Percentiles rank a stretch among this genome's conserved stretches.
Conservation (phyloP, 768 basidiomycete species). For the Boletus huronensis region DNA sequence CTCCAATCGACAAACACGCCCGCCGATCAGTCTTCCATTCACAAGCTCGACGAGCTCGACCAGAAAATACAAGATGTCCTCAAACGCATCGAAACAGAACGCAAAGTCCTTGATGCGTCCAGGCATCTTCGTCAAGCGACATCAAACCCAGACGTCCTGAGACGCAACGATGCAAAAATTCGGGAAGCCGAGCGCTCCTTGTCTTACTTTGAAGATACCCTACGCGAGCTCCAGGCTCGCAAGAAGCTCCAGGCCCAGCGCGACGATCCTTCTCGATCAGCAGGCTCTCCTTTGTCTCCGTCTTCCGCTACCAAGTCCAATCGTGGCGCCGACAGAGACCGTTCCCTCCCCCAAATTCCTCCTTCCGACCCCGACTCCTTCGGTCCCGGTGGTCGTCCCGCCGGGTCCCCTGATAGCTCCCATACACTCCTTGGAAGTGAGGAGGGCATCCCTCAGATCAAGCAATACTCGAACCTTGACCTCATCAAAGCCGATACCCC, state of each 20-base stretch:
- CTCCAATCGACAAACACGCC: not conserved
- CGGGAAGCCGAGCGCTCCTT: constrained; percentile 81
- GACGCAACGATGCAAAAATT: constrained; percentile 80
- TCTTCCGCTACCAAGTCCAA: constrained; percentile 14
- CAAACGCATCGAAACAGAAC: constrained; percentile 88
- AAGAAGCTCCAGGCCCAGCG: constrained; percentile 62
- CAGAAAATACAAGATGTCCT: constrained; percentile 91
- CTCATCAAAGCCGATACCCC: constrained; percentile 97
- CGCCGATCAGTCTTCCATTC: constrained; percentile 1
- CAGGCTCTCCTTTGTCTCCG: constrained; percentile 35
- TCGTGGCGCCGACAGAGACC: constrained; percentile 30
- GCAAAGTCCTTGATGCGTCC: constrained; percentile 86
- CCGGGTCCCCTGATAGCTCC: constrained; percentile 39
- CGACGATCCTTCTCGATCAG: constrained; percentile 53
- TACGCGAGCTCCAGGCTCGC: constrained; percentile 77
- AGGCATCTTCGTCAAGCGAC: constrained; percentile 78
- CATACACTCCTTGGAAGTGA: constrained; percentile 38
- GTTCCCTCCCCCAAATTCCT: constrained; percentile 45
- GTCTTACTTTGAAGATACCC: constrained; percentile 82
- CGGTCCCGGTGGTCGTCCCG: constrained; percentile 31
- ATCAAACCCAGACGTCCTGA: constrained; percentile 79
- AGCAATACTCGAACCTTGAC: constrained; percentile 83
- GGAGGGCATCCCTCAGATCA: constrained; percentile 46
- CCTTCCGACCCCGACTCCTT: constrained; percentile 45
- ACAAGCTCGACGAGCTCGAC: constrained; percentile 61